Evolutionary conservation across 768 basidiomycete species (phyloP).

Genomic region (Pleurotus ostreatus): DNA sequence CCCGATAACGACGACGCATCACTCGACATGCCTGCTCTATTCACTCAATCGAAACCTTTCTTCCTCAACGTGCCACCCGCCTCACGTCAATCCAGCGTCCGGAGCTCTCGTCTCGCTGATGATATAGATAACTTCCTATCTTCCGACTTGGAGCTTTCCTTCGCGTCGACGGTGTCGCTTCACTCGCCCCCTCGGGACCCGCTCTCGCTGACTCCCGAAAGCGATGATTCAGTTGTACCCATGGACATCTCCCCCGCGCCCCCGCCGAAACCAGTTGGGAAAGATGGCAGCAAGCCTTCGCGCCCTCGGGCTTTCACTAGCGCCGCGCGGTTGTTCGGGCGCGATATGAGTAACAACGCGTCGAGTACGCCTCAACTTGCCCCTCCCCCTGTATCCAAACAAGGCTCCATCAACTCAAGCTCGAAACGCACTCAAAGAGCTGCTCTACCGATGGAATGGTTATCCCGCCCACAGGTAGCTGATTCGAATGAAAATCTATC

Average conservation of each 20-base stretch:
- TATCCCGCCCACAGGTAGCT: conserved; percentile 21
- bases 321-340: conserved; percentile 66
- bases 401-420: conserved; percentile 35
- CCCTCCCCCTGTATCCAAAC: conserved; percentile 18
- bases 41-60: conserved; percentile 33
- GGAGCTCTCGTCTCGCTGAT: conserved; percentile 28
- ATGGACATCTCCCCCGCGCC: conserved; percentile 84
- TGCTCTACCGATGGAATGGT: conserved; percentile 64
- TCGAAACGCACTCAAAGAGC: conserved; percentile 58
- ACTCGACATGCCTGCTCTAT: conserved; percentile 48
- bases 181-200: conserved; percentile 59
- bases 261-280: conserved; percentile 20
- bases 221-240: conserved; percentile 44
- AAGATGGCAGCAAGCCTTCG: conserved; percentile 19
- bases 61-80: conserved; percentile 42
- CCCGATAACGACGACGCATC: conserved; percentile 20
- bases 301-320: conserved; percentile 68
- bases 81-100: conserved; percentile 44
- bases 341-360: conserved; percentile 62
- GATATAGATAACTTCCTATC: conserved; percentile 65
- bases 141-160: conserved; percentile 77
- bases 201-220: conserved; percentile 42
- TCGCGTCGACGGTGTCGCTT: conserved; percentile 79
- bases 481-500: not conserved
- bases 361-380: conserved; percentile 28